These are phyloP conservation scores for Nannizzia gypsea DNA, from an alignment of 2,329 filamentous ascomycete genomes.

Conservation along the genomic window DNA sequence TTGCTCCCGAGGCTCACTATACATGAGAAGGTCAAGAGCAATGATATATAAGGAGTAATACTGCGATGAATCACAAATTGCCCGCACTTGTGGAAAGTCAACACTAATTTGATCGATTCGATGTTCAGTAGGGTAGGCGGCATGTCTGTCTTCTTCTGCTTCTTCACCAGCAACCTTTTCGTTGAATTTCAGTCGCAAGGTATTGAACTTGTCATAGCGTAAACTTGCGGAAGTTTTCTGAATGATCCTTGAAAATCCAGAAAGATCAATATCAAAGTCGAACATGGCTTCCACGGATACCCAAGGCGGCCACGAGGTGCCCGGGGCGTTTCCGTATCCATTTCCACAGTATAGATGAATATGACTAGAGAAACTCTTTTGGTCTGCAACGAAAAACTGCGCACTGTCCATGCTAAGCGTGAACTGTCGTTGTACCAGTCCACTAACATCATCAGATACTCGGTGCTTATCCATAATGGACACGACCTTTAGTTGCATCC, in stretches of 20 bases:
- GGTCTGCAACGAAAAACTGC: conserved; percentile 94
- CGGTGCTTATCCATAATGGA: conserved; percentile 97
- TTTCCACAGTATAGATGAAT: conserved; percentile 91
- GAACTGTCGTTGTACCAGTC: conserved; percentile 87
- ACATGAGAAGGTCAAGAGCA: conserved; percentile 86
- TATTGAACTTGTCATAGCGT: conserved; percentile 97
- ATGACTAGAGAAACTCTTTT: conserved; percentile 78
- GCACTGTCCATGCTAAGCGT: conserved; percentile 92
- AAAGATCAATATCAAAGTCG: conserved; percentile 83
- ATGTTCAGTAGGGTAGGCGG: conserved; percentile 44
- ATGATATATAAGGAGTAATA: conserved; percentile 99
- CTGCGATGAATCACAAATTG: conserved; percentile 92
- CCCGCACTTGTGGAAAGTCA: conserved; percentile 85
- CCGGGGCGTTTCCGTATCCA: conserved; percentile 72
- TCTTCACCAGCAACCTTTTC: conserved; percentile 64
- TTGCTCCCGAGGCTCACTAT: conserved; percentile 93
- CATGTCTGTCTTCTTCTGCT: conserved; percentile 32
- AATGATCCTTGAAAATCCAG: conserved; percentile 95
- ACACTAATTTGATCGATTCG: conserved; percentile 96
- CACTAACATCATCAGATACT: conserved; percentile 83
- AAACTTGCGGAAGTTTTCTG: conserved; percentile 92
- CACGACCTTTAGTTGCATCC: conserved; percentile 95
- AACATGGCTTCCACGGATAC: conserved; percentile 98
- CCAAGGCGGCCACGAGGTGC: conserved; percentile 93
- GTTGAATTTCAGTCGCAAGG: conserved; percentile 89